phyloP scores from a whole-genome alignment of 805 yeast genomes.

The Candida jianshihensis region DNA sequence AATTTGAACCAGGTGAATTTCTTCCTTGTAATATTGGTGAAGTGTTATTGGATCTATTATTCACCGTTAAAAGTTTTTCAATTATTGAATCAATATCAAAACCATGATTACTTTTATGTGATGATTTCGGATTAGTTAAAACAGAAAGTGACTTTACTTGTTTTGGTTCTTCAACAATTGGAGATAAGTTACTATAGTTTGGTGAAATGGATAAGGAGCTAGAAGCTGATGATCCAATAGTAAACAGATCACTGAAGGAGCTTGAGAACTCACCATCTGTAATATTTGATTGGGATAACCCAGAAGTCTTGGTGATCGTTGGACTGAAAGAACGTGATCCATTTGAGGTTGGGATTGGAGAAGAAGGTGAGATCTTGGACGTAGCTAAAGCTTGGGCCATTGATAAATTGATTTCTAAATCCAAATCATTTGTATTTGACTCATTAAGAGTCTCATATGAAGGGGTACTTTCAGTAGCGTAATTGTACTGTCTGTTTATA shows the following conservation, averaged over 20 bases:
- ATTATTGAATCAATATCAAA: constrained; percentile 58
- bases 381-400: constrained; percentile 26
- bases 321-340: neutral
- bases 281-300: constrained; percentile 1
- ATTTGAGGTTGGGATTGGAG: no score
- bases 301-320: constrained; percentile 1
- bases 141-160: neutral
- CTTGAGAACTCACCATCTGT: constrained; percentile 15
- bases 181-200: constrained; percentile 15
- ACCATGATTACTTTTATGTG: constrained; percentile 8
- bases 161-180: constrained; percentile 17
- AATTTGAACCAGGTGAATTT: constrained; percentile 12
- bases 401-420: constrained; percentile 28
- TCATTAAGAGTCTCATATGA: constrained; percentile 10
- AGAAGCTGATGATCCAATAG: constrained; percentile 16
- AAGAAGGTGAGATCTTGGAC: neutral
- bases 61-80: constrained; percentile 42
- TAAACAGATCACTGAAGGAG: constrained; percentile 23
- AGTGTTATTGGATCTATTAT: constrained; percentile 7
- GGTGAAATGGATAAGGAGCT: constrained; percentile 21
- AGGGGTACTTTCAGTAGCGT: constrained; percentile 7
- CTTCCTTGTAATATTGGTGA: constrained; percentile 10
- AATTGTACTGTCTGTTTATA: constrained; percentile 11
- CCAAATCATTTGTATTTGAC: constrained; percentile 13
- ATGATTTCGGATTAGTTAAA: no score